Base-by-base conservation (phyloP, 2,329 filamentous ascomycete species). In the Paraconiothyrium brasiliense region DNA sequence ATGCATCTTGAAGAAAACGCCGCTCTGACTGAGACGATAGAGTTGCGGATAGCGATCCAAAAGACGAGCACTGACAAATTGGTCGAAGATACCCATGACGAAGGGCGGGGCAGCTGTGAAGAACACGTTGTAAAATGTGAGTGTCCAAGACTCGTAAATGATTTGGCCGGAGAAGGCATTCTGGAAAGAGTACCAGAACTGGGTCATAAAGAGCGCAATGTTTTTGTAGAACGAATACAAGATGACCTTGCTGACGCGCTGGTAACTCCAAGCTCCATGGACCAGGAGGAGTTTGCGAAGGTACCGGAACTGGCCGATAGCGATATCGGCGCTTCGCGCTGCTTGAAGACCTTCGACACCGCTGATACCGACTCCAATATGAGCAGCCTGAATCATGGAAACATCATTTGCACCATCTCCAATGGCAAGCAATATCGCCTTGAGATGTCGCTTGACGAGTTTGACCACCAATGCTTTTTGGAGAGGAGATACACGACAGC, bases 221-320 rank as follows among this genome's bases (percentile, higher is more conserved):
- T 99, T 99, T 85, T 99, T 99, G 85, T 99, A 99, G 79, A 98
- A 99, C 7, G 95, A 98, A 81, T 97, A 99, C 65, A 99, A 81
- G 72, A 99, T 98, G 61, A 97, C 93, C 82, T 97, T 97, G 85
- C 92, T 94, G 76, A 99, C 91, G 61, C 95, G 91, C 78, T 97
- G 94, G 77, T 99, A 99, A 76, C 93, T 97, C 95, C 95, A 99
- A 6, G 94, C 90, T 27, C 95, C 95, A 75, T 99, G 95, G 11
- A 99, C 95, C 30, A 99, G 86, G 32, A 98, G 86, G 58, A 99
- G 84, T 81, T 99, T 99, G 68, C 93, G 91, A 54, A 99, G 87
- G 80, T 91, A 99, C 59, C 94, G 90, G 84, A 99, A 99, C 78
- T 99, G 95, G 0, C 89, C 95, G 76, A 99, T 97, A 9, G 94